A percentile compares a stretch with the other conserved stretches of the same genome.
These are phyloP conservation scores for Aspergillus novofumigatus DNA, from an alignment of 2,329 filamentous ascomycete genomes.

Conservation along the genomic window DNA sequence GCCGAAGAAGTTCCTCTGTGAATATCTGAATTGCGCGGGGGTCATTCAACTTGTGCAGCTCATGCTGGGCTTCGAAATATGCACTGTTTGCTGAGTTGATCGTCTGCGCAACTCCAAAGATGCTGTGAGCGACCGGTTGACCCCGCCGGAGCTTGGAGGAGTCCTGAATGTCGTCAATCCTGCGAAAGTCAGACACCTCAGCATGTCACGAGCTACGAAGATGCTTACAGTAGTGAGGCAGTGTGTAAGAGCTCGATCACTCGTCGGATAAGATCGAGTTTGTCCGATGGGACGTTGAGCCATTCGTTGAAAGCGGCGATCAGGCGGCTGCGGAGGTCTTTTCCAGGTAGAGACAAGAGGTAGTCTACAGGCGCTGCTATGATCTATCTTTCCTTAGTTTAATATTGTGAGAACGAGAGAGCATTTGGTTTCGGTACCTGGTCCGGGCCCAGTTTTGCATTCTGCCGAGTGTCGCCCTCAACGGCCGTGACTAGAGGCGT, in stretches of 20 bases:
- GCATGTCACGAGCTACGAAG: too few relatives aligned
- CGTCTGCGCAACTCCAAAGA: constrained; percentile 48
- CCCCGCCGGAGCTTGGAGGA: constrained; percentile 44
- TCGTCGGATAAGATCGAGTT: constrained; percentile 37
- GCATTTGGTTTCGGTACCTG: too few relatives aligned
- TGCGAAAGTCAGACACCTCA: constrained; percentile 5
- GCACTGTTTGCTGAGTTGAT: constrained; percentile 46
- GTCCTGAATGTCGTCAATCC: constrained; percentile 49
- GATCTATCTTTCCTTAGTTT: background rate
- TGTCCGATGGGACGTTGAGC: constrained; percentile 37
- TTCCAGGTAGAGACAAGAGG: constrained; percentile 28
- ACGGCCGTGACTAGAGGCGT: too few relatives aligned
- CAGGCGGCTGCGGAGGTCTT: constrained; percentile 40
- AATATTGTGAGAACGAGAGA: too few relatives aligned
- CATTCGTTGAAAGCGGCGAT: constrained; percentile 43
- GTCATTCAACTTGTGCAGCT: constrained; percentile 27
- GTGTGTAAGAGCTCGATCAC: constrained; percentile 43
- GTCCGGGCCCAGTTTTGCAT: too few relatives aligned
- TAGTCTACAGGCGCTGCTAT: background rate
- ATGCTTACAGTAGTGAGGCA: constrained; percentile 38
- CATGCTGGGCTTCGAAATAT: constrained; percentile 35
- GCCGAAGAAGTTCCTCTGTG: constrained; percentile 34
- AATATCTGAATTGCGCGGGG: constrained; percentile 32
- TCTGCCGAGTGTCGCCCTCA: background rate
- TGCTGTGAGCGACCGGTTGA: constrained; percentile 44